Percentiles rank a stretch among this genome's conserved stretches.
Evolutionary conservation across 2,329 filamentous ascomycete species (phyloP).

Genomic region (Alternaria ventricosa): DNA sequence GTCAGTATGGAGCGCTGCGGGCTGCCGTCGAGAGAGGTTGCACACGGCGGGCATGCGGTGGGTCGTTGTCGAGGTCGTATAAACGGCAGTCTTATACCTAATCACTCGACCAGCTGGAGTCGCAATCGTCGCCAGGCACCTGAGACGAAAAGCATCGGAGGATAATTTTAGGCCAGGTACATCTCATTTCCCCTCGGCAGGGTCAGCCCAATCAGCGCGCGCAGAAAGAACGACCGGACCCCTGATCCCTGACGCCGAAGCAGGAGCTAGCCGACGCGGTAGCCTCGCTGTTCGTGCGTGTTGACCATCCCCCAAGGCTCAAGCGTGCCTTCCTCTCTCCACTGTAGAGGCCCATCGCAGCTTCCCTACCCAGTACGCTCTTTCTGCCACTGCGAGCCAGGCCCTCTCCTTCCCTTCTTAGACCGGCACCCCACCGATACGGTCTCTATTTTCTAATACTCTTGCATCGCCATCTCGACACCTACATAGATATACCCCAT

Average conservation of each 20-base stretch:
- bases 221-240: constrained; percentile 2
- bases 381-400: constrained; percentile 41
- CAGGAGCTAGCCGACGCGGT: constrained; percentile 7
- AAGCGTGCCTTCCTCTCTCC: constrained; percentile 31
- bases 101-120: not conserved
- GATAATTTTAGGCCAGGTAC: constrained; percentile 38
- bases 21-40: not conserved
- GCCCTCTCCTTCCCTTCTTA: constrained; percentile 33
- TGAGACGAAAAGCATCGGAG: constrained; percentile 19
- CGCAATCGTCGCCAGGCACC: not conserved
- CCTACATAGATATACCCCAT: constrained; percentile 22
- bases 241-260: constrained; percentile 25
- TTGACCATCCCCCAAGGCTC: constrained; percentile 26
- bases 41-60: not conserved
- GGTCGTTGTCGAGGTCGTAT: not conserved
- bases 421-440: constrained; percentile 26
- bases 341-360: constrained; percentile 37
- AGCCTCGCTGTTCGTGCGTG: constrained; percentile 10
- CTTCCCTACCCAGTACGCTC: constrained; percentile 47
- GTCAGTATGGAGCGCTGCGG: constrained; percentile 4
- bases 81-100: not conserved
- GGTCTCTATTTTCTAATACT: constrained; percentile 21
- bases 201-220: constrained; percentile 31
- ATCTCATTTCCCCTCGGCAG: constrained; percentile 35
- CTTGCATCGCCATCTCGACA: constrained; percentile 1